These are phyloP conservation scores for Pseudopyricularia javanii DNA, from an alignment of 2,329 filamentous ascomycete species.

Conservation along the genomic window DNA sequence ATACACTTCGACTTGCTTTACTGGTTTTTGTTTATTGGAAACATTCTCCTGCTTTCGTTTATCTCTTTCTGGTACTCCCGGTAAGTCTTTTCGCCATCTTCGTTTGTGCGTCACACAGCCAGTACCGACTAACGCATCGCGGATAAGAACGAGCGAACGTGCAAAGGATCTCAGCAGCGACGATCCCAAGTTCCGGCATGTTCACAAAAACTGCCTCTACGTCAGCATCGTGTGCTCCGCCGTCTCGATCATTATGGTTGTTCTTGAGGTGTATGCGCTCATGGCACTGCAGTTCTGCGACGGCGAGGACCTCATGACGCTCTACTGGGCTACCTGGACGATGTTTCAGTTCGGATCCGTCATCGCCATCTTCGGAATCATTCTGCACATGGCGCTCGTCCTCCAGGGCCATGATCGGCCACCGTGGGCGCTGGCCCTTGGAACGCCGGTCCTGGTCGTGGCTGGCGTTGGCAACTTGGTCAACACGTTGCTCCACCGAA, in stretches of 20 bases:
- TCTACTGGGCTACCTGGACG: slow-evolving; percentile 51
- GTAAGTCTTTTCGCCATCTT: slow-evolving; percentile 20
- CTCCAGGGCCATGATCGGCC: slow-evolving; percentile 37
- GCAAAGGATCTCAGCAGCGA: not conserved
- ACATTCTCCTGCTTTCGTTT: slow-evolving; percentile 29
- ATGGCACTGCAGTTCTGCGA: slow-evolving; percentile 46
- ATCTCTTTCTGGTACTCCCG: slow-evolving; percentile 27
- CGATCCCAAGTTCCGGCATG: not conserved
- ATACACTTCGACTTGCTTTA: slow-evolving; percentile 32
- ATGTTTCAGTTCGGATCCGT: slow-evolving; percentile 45
- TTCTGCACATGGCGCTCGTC: slow-evolving; percentile 37
- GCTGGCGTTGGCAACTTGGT: slow-evolving; percentile 39
- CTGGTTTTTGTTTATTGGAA: slow-evolving; percentile 31
- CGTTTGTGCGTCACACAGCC: too few species aligned
- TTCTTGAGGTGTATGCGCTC: slow-evolving; percentile 42
- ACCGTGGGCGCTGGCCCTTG: slow-evolving; percentile 46
- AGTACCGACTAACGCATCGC: not conserved
- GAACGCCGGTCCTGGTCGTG: slow-evolving; percentile 47
- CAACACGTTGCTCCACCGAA: slow-evolving; percentile 22
- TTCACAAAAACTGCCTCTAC: slow-evolving; percentile 22
- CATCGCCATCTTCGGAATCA: slow-evolving; percentile 45
- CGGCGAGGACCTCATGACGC: slow-evolving; percentile 44
- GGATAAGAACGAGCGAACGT: not conserved
- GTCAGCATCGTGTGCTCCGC: slow-evolving; percentile 30
- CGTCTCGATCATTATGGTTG: slow-evolving; percentile 28